Evolutionary conservation across 2,329 filamentous ascomycete species (phyloP).

Genomic region (Venturiaceae sp.): DNA sequence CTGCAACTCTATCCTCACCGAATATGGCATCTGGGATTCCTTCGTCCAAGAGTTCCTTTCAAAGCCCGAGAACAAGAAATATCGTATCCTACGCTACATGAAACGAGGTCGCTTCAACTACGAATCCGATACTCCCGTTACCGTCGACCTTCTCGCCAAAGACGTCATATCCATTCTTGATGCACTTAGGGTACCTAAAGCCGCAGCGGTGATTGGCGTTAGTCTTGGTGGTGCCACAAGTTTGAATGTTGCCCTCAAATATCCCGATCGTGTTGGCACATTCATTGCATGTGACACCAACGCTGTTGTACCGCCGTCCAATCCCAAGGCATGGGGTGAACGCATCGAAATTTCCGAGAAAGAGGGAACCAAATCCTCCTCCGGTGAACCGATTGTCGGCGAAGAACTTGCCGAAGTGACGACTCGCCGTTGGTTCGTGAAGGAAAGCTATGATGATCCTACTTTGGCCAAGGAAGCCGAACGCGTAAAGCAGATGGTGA

Average conservation of each 20-base stretch:
- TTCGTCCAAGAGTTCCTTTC: constrained; percentile 53
- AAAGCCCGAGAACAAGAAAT: constrained; percentile 47
- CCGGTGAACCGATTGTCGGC: constrained; percentile 46
- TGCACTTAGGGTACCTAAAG: constrained; percentile 57
- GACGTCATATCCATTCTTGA: constrained; percentile 60
- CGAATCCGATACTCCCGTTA: constrained; percentile 31
- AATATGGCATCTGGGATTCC: constrained; percentile 71
- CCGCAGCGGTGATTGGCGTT: constrained; percentile 63
- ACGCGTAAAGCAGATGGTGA: constrained; percentile 59
- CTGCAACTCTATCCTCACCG: constrained; percentile 71
- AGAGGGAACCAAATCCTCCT: constrained; percentile 27
- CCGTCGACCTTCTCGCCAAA: constrained; percentile 55
- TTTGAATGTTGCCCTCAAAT: constrained; percentile 59
- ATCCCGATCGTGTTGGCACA: constrained; percentile 47
- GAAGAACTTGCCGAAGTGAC: constrained; percentile 58
- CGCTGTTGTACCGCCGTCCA: constrained; percentile 58
- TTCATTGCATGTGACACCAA: constrained; percentile 78
- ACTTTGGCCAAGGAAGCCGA: constrained; percentile 38
- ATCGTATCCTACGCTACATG: constrained; percentile 70
- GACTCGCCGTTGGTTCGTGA: constrained; percentile 65
- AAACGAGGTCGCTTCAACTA: constrained; percentile 56
- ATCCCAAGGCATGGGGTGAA: constrained; percentile 71
- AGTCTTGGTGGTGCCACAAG: constrained; percentile 73
- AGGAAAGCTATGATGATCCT: constrained; percentile 46
- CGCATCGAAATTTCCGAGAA: constrained; percentile 59